Evolutionary conservation across 192 early-diverging fungal species (phyloP).

Genomic region (Neocallimastix lanati): DNA sequence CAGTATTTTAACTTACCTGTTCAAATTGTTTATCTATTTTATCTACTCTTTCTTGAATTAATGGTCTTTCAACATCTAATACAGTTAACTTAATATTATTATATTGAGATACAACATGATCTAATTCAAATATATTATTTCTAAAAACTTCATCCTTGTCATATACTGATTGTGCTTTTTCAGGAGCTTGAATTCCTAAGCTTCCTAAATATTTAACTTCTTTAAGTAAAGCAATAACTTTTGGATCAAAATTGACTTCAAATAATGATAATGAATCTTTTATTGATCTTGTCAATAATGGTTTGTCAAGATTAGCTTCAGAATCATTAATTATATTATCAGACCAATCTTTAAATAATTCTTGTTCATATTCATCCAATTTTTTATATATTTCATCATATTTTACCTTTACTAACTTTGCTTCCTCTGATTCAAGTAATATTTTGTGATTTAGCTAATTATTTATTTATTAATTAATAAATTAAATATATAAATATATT

Average conservation of each 20-base stretch:
- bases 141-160: conserved; percentile 35
- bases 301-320: conserved; percentile 40
- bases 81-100: conserved; percentile 31
- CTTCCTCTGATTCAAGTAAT: conserved; percentile 18
- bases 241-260: conserved; percentile 45
- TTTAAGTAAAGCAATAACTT: conserved; percentile 40
- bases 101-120: conserved; percentile 33
- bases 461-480: too few relatives aligned
- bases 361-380: conserved; percentile 27
- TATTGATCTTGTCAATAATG: conserved; percentile 15
- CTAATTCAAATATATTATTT: conserved; percentile 37
- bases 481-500: too few relatives aligned
- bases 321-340: conserved; percentile 37
- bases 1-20: not conserved
- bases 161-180: conserved; percentile 27
- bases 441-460: not conserved
- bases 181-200: conserved; percentile 23
- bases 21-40: conserved; percentile 36
- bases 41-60: conserved; percentile 27
- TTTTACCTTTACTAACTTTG: conserved; percentile 23
- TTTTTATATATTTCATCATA: conserved; percentile 23
- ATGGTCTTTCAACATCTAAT: conserved; percentile 34
- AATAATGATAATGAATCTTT: conserved; percentile 13
- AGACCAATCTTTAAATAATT: conserved; percentile 27
- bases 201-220: conserved; percentile 37